Conservation (phyloP, 306 rosid genomes). For the Aeschynomene evenia region DNA sequence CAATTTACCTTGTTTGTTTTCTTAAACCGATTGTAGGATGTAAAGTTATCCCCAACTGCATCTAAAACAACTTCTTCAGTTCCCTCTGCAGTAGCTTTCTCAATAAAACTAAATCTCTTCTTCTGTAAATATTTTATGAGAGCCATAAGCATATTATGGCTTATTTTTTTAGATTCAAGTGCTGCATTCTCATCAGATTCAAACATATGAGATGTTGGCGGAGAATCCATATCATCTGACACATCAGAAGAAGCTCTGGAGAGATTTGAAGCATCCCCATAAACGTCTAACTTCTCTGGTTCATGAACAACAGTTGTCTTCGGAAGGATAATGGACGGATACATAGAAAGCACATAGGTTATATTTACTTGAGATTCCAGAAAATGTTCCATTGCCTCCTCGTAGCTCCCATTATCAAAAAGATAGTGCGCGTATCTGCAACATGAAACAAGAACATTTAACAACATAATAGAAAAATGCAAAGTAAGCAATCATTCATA, state of each 20-base stretch:
- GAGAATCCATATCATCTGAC: conserved; percentile 84
- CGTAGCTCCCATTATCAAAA: conserved; percentile 91
- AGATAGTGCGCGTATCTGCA: conserved; percentile 92
- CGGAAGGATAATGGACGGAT: conserved; percentile 82
- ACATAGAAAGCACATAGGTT: conserved; percentile 85
- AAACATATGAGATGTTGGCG: conserved; percentile 39
- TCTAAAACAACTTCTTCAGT: conserved; percentile 94
- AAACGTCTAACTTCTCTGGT: conserved; percentile 68
- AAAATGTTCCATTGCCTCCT: conserved; percentile 97
- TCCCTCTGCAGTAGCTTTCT: conserved; percentile 97
- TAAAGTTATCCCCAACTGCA: conserved; percentile 77
- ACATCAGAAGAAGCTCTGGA: conserved; percentile 77
- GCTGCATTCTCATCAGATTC: conserved; percentile 69
- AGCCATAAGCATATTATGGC: conserved; percentile 97
- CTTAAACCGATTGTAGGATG: conserved; percentile 60
- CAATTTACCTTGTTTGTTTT: conserved; percentile 75
- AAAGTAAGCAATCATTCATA: conserved; percentile 10
- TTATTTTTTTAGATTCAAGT: conserved; percentile 82
- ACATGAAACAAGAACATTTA: conserved; percentile 32
- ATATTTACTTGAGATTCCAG: conserved; percentile 86
- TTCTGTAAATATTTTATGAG: conserved; percentile 89
- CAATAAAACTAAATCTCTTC: conserved; percentile 73
- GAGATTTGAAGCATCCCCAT: conserved; percentile 64
- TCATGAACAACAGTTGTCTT: conserved; percentile 69
- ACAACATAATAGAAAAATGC: background rate